Base-by-base conservation (phyloP, 108 stramenopile species). In the Cafeteria roenbergensis region DNA sequence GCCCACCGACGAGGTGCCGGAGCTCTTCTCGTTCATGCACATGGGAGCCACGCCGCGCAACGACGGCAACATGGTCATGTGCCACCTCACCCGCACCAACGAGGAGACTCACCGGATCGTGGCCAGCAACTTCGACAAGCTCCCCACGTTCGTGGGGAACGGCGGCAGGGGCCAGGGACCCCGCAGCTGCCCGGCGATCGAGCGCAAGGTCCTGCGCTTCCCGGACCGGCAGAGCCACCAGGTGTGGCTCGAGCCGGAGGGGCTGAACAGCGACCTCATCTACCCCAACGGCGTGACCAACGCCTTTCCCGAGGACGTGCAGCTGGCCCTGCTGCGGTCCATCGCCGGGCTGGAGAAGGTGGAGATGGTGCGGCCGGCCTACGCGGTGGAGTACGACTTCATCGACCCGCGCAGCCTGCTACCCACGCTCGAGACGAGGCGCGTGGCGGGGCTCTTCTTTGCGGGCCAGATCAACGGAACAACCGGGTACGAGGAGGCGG, bases 381-480 rank as follows among this genome's bases (percentile, higher is more conserved):
- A 93, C 62, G 89, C 90, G 69, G 91, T 93, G 17, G 91, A 93
- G 68, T 92, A 87, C 69, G 92, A 97, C 75, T 93, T 88, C 73
- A 90, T 97, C 69, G 91, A 97, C 64, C 95, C 95, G 0, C 82
- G 85, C 64, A 78, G 80, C 9, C 70, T 94, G 29, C 82, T 84
- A 22, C 90, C 91, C 64, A 89, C 90, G 1, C 75, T 97, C 34
- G 92, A 93, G 78, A 86, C 90, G 1, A 92, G 92, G 76, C 73
- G 78, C 37, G 89, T 90, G 51, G 68, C 63, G 17, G 93, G 93
- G 25, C 77, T 97, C 28, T 94, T 83, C 73, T 79, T 97, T 37
- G 95, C 95, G 8, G 95, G 95, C 9, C 91, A 95, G 76, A 97
- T 97, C 67, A 93, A 92, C 72, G 93, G 95, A 14, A 97, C 95